phyloP scores from a whole-genome alignment of 2,329 filamentous ascomycete species.

The Pestalotiopsis fici region DNA sequence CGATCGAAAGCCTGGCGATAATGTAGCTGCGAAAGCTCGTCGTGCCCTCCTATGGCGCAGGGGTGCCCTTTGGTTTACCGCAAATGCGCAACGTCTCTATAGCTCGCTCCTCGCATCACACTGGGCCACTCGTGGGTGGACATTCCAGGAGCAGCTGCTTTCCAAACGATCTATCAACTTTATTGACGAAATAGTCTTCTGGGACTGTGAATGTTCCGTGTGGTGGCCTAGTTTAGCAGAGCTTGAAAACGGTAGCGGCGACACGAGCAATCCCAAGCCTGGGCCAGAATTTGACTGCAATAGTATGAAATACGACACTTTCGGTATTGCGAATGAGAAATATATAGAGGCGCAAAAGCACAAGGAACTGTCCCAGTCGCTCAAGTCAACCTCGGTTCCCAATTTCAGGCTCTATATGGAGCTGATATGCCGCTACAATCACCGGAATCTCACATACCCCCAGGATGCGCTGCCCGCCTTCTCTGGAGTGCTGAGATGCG shows the following conservation, averaged over 20 bases:
- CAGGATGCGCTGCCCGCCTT: background rate
- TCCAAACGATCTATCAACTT: background rate
- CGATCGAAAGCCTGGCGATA: background rate
- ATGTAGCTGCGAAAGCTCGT: no score
- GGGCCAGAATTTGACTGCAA: no score
- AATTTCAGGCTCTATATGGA: background rate
- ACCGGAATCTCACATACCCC: background rate
- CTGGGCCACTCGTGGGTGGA: background rate
- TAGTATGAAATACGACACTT: no score
- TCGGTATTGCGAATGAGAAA: background rate
- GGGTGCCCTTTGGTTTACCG: no score
- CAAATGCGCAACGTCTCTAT: background rate
- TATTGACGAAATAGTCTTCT: background rate
- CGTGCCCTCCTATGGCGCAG: no score
- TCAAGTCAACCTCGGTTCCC: background rate
- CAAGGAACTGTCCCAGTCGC: background rate
- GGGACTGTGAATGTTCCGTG: background rate
- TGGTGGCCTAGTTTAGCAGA: background rate
- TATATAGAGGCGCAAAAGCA: background rate
- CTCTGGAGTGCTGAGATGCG: background rate
- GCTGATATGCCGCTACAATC: background rate
- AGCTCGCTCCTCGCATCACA: background rate
- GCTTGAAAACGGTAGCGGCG: no score
- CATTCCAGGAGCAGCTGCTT: background rate
- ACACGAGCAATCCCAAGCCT: no score